Conservation (phyloP, 2,329 filamentous ascomycete genomes). For the Lasiodiplodia sp. region DNA sequence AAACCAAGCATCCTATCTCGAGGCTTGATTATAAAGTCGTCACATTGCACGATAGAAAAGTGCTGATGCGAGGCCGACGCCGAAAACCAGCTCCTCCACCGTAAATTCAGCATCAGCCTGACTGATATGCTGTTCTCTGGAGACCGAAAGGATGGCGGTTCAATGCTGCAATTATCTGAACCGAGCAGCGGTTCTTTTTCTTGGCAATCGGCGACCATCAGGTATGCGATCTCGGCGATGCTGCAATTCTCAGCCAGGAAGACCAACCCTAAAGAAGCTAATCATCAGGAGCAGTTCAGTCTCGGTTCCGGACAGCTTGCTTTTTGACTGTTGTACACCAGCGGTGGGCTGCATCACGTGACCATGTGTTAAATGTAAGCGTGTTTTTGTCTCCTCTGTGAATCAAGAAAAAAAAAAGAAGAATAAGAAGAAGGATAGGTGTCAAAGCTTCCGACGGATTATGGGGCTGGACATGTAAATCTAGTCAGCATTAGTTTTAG, state of each 20-base stretch:
- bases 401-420: not conserved
- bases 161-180: not conserved
- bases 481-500: not conserved
- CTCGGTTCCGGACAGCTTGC: not conserved
- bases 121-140: not conserved
- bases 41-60: no score
- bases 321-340: not conserved
- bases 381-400: not conserved
- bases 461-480: not conserved
- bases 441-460: not conserved
- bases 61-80: no score
- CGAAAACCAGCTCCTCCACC: no score
- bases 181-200: slow-evolving; percentile 7
- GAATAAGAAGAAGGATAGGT: no score
- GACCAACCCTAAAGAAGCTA: not conserved
- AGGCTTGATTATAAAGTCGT: no score
- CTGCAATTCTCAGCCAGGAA: not conserved
- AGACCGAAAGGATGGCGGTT: not conserved
- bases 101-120: no score
- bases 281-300: no score
- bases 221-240: not conserved
- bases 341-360: not conserved
- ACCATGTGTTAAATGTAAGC: not conserved
- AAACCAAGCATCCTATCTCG: not conserved
- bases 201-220: not conserved